Conservation (phyloP, 495 filamentous ascomycete species). For the Xanthoparmelia taractica region DNA sequence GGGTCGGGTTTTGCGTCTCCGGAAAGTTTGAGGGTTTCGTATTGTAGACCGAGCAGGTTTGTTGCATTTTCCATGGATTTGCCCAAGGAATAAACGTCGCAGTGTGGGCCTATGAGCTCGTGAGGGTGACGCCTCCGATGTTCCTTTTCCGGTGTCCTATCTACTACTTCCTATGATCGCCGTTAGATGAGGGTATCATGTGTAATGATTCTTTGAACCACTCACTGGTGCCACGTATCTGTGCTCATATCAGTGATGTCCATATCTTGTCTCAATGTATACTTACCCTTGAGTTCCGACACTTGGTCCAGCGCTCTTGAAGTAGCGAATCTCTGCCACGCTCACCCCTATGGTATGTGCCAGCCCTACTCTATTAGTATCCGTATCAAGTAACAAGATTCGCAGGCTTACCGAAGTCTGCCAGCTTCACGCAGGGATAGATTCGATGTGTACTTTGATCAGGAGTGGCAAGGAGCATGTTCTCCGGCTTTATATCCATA, state of each 20-base stretch:
- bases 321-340: constrained; percentile 14
- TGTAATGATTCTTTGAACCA: background rate
- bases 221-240: constrained; percentile 20
- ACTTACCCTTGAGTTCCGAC: constrained; percentile 7
- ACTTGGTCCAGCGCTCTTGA: constrained; percentile 8
- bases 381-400: no score
- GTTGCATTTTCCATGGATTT: constrained; percentile 3
- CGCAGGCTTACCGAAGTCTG: constrained; percentile 18
- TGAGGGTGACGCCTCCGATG: constrained; percentile 7
- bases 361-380: background rate
- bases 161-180: constrained; percentile 4
- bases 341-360: constrained; percentile 11
- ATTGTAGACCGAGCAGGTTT: constrained; percentile 2
- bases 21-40: background rate
- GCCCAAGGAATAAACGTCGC: constrained; percentile 18
- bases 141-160: constrained; percentile 14
- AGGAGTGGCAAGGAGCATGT: constrained; percentile 37
- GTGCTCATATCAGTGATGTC: background rate
- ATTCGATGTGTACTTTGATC: constrained; percentile 7
- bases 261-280: background rate
- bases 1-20: constrained; percentile 18
- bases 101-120: constrained; percentile 14
- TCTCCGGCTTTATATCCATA: constrained; percentile 49
- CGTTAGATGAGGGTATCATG: background rate
- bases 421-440: constrained; percentile 24